These are phyloP conservation scores for Striga hermonthica DNA, from an alignment of 305 asterid species.

Conservation along the genomic window DNA sequence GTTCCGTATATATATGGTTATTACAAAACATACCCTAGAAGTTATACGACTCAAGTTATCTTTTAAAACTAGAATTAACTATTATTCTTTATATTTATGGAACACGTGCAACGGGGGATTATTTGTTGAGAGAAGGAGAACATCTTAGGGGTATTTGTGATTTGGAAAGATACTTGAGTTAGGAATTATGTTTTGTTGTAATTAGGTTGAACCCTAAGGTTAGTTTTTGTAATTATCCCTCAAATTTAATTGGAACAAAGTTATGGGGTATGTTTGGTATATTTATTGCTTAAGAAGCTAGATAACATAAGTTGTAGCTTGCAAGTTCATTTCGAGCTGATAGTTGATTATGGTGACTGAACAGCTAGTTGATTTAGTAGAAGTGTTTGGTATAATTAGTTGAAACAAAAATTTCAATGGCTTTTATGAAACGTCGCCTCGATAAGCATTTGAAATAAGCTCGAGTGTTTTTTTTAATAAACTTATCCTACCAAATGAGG, in stretches of 20 bases:
- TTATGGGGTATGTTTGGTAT: too few relatives aligned
- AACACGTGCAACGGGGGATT: neutral
- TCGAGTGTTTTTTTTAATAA: too few relatives aligned
- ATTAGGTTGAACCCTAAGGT: neutral
- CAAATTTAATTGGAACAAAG: constrained; percentile 11
- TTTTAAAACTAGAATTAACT: neutral
- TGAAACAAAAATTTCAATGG: too few relatives aligned
- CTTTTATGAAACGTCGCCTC: too few relatives aligned
- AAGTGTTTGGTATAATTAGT: too few relatives aligned
- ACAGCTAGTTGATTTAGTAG: too few relatives aligned
- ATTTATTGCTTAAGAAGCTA: too few relatives aligned
- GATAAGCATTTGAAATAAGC: too few relatives aligned
- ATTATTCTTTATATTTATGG: neutral
- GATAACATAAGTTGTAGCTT: too few relatives aligned
- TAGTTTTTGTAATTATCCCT: neutral
- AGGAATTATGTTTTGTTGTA: neutral
- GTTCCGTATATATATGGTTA: neutral
- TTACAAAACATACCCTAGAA: neutral
- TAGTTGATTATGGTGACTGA: too few relatives aligned
- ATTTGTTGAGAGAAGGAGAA: neutral
- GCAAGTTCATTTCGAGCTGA: too few relatives aligned
- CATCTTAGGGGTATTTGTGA: neutral
- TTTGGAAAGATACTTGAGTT: neutral
- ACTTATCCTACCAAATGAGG: too few relatives aligned
- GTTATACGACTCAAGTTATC: neutral